Base-by-base conservation (phyloP, 2,329 filamentous ascomycete species). In the Sarocladiaceae sp. region DNA sequence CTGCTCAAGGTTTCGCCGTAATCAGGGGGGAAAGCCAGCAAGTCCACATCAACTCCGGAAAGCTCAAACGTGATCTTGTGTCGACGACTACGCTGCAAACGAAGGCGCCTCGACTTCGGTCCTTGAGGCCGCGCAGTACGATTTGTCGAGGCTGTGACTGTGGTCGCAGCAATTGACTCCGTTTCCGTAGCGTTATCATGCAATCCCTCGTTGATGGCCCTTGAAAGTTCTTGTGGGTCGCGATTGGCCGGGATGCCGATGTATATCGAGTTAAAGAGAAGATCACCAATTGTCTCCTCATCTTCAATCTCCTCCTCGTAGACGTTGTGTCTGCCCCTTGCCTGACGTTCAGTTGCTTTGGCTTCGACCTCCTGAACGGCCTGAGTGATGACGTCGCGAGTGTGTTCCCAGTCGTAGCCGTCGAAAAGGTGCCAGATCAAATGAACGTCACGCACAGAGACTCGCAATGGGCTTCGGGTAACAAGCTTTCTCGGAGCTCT, bases 351-450 rank as follows among this genome's bases (percentile, higher is more conserved):
- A 37, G 84, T 80, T 1, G 88, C 89, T 60, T 83, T 88, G 33
- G 74, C 73, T 63, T 98, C 88, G 2, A 98, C 84, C 44, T 94
- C 83, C 47, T 93, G 81, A 2, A 98, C 89, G 6, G 88, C 89
- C 58, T 91, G 86, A 18, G 82, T 82, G 46, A 98, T 95, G 3
- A 84, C 80, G 50, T 93, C 85, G 33, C 91, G 78, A 1, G 94
- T 98, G 33, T 80, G 77, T 53, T 83, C 78, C 94, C 94, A 98
- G 63, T 98, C 94, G 59, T 95, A 98, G 1, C 93, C 93, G 67
- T 98, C 93, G 62, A 93, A 96, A 1, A 98, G 70, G 57, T 98
- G 95, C 93, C 93, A 98, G 48, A 97, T 96, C 43, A 96, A 70
- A 59, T 97, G 88, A 5, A 95, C 83, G 57, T 96, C 88, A 20